Conservation (phyloP, 129 eudicot species). For the Erigeron canadensis region DNA sequence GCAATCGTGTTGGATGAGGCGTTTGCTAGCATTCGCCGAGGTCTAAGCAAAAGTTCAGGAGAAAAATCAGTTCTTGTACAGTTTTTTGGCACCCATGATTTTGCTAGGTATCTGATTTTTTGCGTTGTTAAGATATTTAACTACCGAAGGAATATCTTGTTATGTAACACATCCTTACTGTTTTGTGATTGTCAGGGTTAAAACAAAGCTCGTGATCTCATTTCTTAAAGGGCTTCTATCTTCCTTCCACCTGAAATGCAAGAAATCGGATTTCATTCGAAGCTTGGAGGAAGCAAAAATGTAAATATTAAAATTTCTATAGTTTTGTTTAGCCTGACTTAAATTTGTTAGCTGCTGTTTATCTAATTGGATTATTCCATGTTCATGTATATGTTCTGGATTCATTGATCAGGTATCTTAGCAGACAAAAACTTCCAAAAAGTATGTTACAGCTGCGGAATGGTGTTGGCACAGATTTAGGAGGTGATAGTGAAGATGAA, state of each 20-base stretch:
- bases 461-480: constrained; percentile 42
- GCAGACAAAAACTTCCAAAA: constrained; percentile 75
- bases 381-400: background rate
- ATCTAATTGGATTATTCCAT: background rate
- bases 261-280: constrained; percentile 61
- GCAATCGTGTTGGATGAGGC: constrained; percentile 86
- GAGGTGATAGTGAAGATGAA: constrained; percentile 41
- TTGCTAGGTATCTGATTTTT: constrained; percentile 61
- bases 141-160: background rate
- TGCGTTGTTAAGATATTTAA: constrained; percentile 2
- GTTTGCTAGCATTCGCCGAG: constrained; percentile 58
- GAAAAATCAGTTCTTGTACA: constrained; percentile 88
- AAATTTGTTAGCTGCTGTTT: constrained; percentile 4
- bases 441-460: constrained; percentile 65
- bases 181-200: constrained; percentile 59
- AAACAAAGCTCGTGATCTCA: constrained; percentile 65
- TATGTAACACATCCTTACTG: constrained; percentile 7
- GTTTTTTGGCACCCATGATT: constrained; percentile 97
- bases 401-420: constrained; percentile 68
- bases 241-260: constrained; percentile 83
- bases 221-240: constrained; percentile 88
- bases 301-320: constrained; percentile 40
- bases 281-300: constrained; percentile 95
- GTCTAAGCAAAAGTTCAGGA: constrained; percentile 63
- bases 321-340: background rate